Evolutionary conservation across 2,329 filamentous ascomycete species (phyloP).

Genomic region (Bipolaris sorokiniana): DNA sequence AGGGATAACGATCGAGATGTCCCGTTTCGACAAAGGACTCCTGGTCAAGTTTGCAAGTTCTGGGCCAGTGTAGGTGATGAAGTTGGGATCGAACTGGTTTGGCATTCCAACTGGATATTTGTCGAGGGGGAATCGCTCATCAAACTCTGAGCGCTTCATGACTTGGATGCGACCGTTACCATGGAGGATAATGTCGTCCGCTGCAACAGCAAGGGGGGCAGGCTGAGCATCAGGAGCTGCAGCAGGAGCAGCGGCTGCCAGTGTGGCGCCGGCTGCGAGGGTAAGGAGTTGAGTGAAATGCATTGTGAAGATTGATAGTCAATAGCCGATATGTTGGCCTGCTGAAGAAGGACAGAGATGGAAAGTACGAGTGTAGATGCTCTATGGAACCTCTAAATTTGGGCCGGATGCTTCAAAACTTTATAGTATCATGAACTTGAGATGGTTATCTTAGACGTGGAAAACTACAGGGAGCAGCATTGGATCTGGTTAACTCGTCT

Average conservation of each 20-base stretch:
- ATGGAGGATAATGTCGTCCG: slow-evolving; percentile 38
- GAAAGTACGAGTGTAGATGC: background rate
- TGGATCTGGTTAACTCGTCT: background rate
- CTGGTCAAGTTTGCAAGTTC: slow-evolving; percentile 1
- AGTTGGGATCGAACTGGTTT: slow-evolving; percentile 20
- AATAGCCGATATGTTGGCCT: slow-evolving; percentile 4
- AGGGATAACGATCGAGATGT: slow-evolving; percentile 24
- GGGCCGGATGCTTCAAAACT: slow-evolving; percentile 1
- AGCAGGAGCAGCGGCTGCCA: slow-evolving; percentile 25
- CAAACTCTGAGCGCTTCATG: slow-evolving; percentile 33
- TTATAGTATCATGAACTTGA: background rate
- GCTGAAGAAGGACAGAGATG: background rate
- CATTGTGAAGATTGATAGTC: slow-evolving; percentile 17
- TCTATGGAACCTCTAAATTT: background rate
- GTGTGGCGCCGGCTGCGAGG: slow-evolving; percentile 22
- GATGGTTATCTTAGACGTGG: background rate
- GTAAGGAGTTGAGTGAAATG: slow-evolving; percentile 23
- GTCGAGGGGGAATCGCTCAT: slow-evolving; percentile 21
- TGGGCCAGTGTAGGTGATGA: slow-evolving; percentile 17
- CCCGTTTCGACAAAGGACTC: slow-evolving; percentile 24
- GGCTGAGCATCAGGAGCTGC: slow-evolving; percentile 1
- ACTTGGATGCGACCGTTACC: slow-evolving; percentile 29
- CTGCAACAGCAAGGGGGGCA: slow-evolving; percentile 17
- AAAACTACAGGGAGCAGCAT: background rate
- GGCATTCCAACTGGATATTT: slow-evolving; percentile 23